Base-by-base conservation (phyloP, 768 basidiomycete species). In the Rubroboletus satanas region DNA sequence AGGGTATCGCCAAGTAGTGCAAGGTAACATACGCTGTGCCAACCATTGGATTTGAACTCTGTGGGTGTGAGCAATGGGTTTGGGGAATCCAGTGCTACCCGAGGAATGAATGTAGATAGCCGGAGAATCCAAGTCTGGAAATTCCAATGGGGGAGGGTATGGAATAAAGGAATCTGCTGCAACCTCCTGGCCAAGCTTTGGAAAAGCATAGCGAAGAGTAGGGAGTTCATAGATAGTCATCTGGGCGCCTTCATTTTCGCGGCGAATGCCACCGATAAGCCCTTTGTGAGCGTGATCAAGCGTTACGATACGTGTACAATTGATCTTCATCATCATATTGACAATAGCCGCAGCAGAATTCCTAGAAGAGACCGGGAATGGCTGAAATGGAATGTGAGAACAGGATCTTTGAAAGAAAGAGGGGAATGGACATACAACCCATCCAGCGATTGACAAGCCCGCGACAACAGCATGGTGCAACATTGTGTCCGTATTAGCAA, bases 61-160 rank as follows among this genome's bases (percentile, higher is more conserved):
- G 49, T 75, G 66, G 1, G 66, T 74, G 39, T 75, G 68, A 3
- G 69, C 57, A 29, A 80, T 75, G 1, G 78, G 71, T 61, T 80
- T 80, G 1, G 79, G 79, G 36, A 78, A 67, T n/a, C 77, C 79
- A 3, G 77, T 79, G 6, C 79, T 79, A 12, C 79, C 79, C 4
- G 77, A 80, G 0, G 79, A 77, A 55, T 80, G 79, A 49, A 80
- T 57, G n/a, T 80, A 77, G 15, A 78, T 50, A 0, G 74, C 74
- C 15, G 76, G 72, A 2, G 71, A 59, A 52, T 77, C 74, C 23
- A 65, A 51, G 9, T 67, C 65, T 8, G 66, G 60, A 9, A 54
- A 57, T 36, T 15, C 51, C 28, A 21, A 1, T 6, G 51, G 2
- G 6, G 50, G 45, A 23, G 59, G 63, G 45, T 67, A 71, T 1